phyloP scores from a whole-genome alignment of 768 basidiomycete genomes.

The Mycena vitilis region DNA sequence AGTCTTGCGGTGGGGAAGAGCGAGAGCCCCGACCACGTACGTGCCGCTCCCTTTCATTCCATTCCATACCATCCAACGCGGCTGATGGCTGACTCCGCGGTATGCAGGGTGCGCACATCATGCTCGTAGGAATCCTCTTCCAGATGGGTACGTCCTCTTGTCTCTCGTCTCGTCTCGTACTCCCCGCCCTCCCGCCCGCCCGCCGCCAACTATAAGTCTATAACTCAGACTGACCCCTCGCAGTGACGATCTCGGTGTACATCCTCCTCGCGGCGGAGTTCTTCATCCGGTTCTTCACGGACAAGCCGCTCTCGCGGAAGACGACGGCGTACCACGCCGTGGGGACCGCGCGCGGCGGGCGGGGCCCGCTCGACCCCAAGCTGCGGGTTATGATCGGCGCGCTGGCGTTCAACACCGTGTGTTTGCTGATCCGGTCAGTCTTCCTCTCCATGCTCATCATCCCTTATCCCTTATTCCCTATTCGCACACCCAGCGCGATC shows the following conservation, averaged over 20 bases:
- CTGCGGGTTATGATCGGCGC: constrained; percentile 26
- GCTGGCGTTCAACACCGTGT: constrained; percentile 32
- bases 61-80: background rate
- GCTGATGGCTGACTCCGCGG: background rate
- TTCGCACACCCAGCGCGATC: constrained; percentile 11
- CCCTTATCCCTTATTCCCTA: background rate
- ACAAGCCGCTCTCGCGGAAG: constrained; percentile 47
- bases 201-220: background rate
- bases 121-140: constrained; percentile 39
- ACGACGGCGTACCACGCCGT: constrained; percentile 9
- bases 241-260: constrained; percentile 57
- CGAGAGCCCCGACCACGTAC: constrained; percentile 26
- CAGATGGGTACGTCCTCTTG: constrained; percentile 18
- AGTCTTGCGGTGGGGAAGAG: constrained; percentile 23
- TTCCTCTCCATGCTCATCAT: too few relatives aligned
- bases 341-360: background rate
- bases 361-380: background rate
- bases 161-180: background rate
- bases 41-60: background rate
- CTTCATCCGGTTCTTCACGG: constrained; percentile 50
- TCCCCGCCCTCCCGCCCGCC: background rate
- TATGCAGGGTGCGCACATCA: constrained; percentile 33
- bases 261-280: constrained; percentile 57
- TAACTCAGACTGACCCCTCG: too few relatives aligned
- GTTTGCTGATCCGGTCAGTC: constrained; percentile 32